Evolutionary conservation across 2,329 filamentous ascomycete species (phyloP).

Genomic region (Aspergillus caelatus): DNA sequence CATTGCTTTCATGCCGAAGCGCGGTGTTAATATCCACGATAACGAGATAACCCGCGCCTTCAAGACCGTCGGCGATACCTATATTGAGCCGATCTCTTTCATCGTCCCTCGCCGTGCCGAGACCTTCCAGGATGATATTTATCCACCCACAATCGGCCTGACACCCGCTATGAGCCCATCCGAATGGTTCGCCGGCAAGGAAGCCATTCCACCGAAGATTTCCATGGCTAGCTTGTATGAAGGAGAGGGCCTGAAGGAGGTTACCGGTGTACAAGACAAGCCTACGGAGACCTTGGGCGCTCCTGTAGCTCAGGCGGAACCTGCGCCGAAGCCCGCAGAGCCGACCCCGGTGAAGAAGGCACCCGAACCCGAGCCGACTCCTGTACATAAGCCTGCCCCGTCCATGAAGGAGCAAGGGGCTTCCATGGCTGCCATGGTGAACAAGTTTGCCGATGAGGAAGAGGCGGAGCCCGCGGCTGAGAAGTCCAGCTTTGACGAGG

Average conservation of each 20-base stretch:
- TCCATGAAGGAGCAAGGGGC: conserved; percentile 82
- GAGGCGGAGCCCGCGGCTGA: conserved; percentile 61
- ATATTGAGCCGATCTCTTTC: conserved; percentile 97
- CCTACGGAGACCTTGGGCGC: conserved; percentile 36
- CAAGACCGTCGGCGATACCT: conserved; percentile 94
- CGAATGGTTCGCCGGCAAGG: conserved; percentile 88
- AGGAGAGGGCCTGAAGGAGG: conserved; percentile 76
- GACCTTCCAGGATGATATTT: conserved; percentile 96
- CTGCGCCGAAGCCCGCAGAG: conserved; percentile 49
- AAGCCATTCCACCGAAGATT: conserved; percentile 83
- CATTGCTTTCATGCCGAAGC: conserved; percentile 90
- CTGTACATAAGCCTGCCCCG: conserved; percentile 58
- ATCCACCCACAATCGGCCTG: conserved; percentile 77
- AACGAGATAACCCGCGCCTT: conserved; percentile 95
- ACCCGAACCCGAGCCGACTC: conserved; percentile 36
- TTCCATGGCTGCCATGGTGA: conserved; percentile 82
- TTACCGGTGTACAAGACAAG: conserved; percentile 53
- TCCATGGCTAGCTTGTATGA: conserved; percentile 92
- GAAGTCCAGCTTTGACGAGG: conserved; percentile 83
- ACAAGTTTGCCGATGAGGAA: conserved; percentile 81
- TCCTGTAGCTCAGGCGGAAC: conserved; percentile 53
- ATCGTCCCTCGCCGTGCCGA: conserved; percentile 92
- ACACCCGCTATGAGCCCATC: conserved; percentile 78
- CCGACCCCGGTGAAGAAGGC: conserved; percentile 37
- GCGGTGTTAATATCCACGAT: conserved; percentile 93